A percentile compares a stretch with the other conserved stretches of the same genome.
phyloP scores from a whole-genome alignment of 2,329 filamentous ascomycete species.

The Aspergillus calidoustus region DNA sequence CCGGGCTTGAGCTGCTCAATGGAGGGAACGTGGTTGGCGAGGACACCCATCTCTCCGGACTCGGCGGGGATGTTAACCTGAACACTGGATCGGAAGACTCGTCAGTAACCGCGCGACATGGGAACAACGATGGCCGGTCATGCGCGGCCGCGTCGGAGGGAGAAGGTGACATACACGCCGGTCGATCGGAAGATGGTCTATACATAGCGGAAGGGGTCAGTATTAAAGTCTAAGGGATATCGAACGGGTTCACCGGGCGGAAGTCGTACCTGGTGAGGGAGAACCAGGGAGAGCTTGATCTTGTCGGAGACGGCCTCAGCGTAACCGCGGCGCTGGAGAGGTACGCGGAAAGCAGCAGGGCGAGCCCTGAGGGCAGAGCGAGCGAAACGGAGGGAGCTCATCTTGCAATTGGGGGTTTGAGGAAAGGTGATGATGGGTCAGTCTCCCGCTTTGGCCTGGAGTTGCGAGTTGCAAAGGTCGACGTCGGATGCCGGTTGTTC shows the following conservation, averaged over 20 bases:
- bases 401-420: slow-evolving; percentile 52
- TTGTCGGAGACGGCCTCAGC: slow-evolving; percentile 86
- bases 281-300: slow-evolving; percentile 97
- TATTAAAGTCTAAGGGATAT: slow-evolving; percentile 15
- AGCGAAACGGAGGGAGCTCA: slow-evolving; percentile 95
- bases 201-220: slow-evolving; percentile 29
- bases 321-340: slow-evolving; percentile 86
- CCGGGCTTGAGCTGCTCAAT: slow-evolving; percentile 99
- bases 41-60: slow-evolving; percentile 98
- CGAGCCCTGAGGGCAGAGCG: slow-evolving; percentile 85
- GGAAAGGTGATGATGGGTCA: slow-evolving; percentile 38
- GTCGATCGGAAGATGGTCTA: slow-evolving; percentile 72
- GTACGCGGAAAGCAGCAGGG: slow-evolving; percentile 74
- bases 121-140: slow-evolving; percentile 19
- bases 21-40: slow-evolving; percentile 97
- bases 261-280: slow-evolving; percentile 92
- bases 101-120: slow-evolving; percentile 43
- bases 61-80: slow-evolving; percentile 99
- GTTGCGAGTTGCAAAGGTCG: slow-evolving; percentile 45
- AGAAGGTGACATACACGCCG: slow-evolving; percentile 64
- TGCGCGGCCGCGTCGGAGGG: slow-evolving; percentile 10
- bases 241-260: slow-evolving; percentile 21
- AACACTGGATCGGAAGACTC: slow-evolving; percentile 72
- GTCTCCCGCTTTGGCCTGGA: slow-evolving; percentile 36
- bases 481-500: slow-evolving; percentile 45